Percentiles rank a stretch among this genome's conserved stretches.
Conservation (phyloP, 2,329 filamentous ascomycete genomes). For the Acephala macrosclerotiorum region DNA sequence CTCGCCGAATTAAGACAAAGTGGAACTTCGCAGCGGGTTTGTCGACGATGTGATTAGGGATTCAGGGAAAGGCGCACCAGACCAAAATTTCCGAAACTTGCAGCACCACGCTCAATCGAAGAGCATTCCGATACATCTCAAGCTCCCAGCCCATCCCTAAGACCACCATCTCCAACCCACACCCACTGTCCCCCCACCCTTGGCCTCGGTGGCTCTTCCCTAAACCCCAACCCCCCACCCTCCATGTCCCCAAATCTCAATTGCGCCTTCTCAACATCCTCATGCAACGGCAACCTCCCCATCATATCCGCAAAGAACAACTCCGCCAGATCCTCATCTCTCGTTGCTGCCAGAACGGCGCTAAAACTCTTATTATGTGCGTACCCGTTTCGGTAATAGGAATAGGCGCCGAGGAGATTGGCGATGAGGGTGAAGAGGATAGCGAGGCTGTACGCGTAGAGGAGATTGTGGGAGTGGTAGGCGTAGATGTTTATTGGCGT, state of each 20-base stretch:
- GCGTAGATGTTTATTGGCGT: conserved; percentile 29
- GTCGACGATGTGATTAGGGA: too few species aligned
- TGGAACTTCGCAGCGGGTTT: too few species aligned
- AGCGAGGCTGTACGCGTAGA: conserved; percentile 30
- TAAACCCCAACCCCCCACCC: conserved; percentile 18
- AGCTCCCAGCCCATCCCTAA: too few species aligned
- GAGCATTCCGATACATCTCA: too few species aligned
- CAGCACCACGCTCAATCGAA: too few species aligned
- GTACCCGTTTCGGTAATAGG: conserved; percentile 29
- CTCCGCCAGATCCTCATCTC: conserved; percentile 23
- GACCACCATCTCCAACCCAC: too few species aligned
- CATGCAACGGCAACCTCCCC: conserved; percentile 24
- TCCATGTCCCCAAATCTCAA: conserved; percentile 23
- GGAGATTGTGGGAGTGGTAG: conserved; percentile 25
- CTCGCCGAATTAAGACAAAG: too few species aligned
- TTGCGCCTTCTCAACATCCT: conserved; percentile 1
- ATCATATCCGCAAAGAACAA: conserved; percentile 20
- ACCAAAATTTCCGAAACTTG: too few species aligned
- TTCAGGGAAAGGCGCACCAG: too few species aligned
- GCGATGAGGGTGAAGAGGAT: conserved; percentile 23
- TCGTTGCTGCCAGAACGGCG: conserved; percentile 29
- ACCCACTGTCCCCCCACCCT: too few species aligned
- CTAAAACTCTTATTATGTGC: conserved; percentile 34
- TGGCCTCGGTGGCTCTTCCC: background rate
- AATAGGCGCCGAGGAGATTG: conserved; percentile 27